Evolutionary conservation across 1,284 basidiomycete species (phyloP), one percentile per base, ranked within the genome.

Genomic region (Blastosporella zonata): DNA sequence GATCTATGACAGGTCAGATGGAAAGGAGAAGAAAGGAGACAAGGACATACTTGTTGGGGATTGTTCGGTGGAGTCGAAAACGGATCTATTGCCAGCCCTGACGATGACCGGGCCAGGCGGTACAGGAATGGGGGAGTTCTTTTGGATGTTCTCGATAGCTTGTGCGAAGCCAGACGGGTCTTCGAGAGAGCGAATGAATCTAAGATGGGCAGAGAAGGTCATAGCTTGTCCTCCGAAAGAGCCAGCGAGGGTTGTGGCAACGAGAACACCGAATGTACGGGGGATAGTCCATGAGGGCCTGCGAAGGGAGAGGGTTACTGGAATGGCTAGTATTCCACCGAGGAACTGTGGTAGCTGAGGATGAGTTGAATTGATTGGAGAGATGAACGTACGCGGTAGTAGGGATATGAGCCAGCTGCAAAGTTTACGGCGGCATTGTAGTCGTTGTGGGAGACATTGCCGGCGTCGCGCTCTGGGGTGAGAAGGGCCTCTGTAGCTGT

Each of bases 391-490:
- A 73, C 71, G 33, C 58, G 61, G 55, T 70, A 70, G 53, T 64
- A 60, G 31, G 72, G 71, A 53, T 73, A 71, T 44, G 60, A 59
- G 34, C 72, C 72, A 33, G 80, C 74, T 17, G 82, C 63, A 64
- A 83, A 82, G 28, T 60, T 57, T 49, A 69, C 58, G 15, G 81
- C 76, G 12, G 73, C 62, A 2, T 78, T 68, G 61, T 75, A 85
- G 68, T 87, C 84, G 42, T 72, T 71, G 21, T 58, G 60, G 6
- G 77, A 72, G 46, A 87, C 66, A 48, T 71, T 69, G 15, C 78
- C 79, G 22, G 71, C 66, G 34, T 85, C 79, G 37, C 78, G 70
- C 57, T 86, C 78, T 37, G 82, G 82, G 7, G 69, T 66, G 31
- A 87, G 71, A 46, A 86, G 77, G 23, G 62, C 37, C 47, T 73